phyloP scores from a whole-genome alignment of 179 eudicot genomes.

The Sideroxylon spinosum region DNA sequence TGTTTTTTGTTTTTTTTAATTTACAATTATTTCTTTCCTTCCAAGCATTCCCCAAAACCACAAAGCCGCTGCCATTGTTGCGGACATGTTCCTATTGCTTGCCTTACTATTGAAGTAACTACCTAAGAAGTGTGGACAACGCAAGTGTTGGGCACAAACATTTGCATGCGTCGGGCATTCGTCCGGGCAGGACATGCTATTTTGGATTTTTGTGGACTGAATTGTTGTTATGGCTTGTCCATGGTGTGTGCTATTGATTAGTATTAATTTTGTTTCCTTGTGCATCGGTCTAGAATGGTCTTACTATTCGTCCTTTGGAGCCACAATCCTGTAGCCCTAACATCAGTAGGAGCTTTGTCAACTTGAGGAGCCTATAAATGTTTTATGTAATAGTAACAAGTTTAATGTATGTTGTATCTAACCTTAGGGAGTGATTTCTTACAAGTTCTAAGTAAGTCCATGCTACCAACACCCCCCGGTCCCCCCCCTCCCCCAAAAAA shows the following conservation, averaged over 20 bases:
- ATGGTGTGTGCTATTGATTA: neutral
- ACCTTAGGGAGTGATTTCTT: neutral
- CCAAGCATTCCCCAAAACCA: neutral
- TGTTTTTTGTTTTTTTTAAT: neutral
- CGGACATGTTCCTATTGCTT: neutral
- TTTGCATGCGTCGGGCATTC: too few relatives aligned
- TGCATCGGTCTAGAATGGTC: neutral
- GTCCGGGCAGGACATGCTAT: too few relatives aligned
- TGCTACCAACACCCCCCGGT: too few relatives aligned
- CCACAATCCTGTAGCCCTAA: neutral
- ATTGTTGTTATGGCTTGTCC: neutral
- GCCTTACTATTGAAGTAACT: neutral
- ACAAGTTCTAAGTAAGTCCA: neutral
- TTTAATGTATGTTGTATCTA: neutral
- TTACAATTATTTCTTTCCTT: neutral
- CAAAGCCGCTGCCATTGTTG: neutral
- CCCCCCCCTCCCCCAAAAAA: too few relatives aligned
- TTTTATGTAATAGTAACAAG: neutral
- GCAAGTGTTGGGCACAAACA: neutral
- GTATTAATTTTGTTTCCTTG: neutral
- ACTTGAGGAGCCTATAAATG: neutral
- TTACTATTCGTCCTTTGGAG: neutral
- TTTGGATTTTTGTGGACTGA: neutral
- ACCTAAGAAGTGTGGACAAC: too few relatives aligned
- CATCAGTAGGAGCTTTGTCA: neutral